Evolutionary conservation across 352 stramenopile species (phyloP), one percentile per base, ranked within the genome.

Genomic region (Phytophthora citricola): DNA sequence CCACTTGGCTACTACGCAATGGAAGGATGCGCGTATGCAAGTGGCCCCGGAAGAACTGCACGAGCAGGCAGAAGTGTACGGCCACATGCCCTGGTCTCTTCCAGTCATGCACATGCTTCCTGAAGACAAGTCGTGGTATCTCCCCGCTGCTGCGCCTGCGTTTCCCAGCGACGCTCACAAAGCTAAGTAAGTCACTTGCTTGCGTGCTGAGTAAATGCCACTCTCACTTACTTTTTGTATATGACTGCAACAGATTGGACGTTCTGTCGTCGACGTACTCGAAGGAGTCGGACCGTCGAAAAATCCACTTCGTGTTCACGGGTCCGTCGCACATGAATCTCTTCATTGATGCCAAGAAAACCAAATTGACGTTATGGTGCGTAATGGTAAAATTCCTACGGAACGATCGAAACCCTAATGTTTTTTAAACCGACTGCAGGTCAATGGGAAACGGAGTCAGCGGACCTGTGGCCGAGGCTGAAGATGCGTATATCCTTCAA

Each of bases 401-500:
- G n/a, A 34, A 10, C 2, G 17, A 10, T 46, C 11, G 36, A 54
- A n/a, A n/a, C n/a, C 53, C 55, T 54, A 17, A 52, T 17, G 11
- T 45, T 11, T 40, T 54, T 14, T 20, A 44, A 45, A 52, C 15
- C 49, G n/a, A 45, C 34, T 53, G 8, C 44, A 91, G 82, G 83
- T 93, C 85, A 5, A 81, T 92, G 51, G 83, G 85, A 29, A 84
- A 90, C 6, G 85, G 83, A 39, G 61, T 76, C 14, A 83, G 85
- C 22, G 85, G 78, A 24, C 83, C 83, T 1, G 78, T 78, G 5
- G 76, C 68, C 15, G 71, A 85, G 34, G 79, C 83, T 26, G 75
- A 90, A 49, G 85, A 88, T 55, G 78, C 76, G 15, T 93, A 93
- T 57, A 89, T 93, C 44, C 63, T 93, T 44, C 85, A 93, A 55